Evolutionary conservation across 2,329 filamentous ascomycete genomes (phyloP).

Genomic region (Aspergillus quadricinctus): DNA sequence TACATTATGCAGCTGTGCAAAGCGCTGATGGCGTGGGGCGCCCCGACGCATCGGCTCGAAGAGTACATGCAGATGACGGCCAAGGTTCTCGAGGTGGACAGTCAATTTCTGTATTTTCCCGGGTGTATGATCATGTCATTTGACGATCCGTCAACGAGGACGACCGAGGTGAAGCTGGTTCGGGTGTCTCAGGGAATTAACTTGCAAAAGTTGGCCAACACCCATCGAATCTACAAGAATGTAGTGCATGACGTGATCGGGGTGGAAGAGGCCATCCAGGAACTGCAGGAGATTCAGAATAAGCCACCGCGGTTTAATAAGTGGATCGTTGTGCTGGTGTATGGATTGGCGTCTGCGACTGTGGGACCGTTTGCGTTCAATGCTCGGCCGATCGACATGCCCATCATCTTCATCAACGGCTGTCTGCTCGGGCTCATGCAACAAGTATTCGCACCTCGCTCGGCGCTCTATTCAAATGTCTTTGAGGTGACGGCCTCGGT

Average conservation of each 20-base stretch:
- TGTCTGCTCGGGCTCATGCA: constrained; percentile 70
- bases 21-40: constrained; percentile 84
- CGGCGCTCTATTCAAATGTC: constrained; percentile 62
- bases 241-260: constrained; percentile 45
- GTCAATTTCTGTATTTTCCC: constrained; percentile 84
- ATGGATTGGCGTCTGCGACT: constrained; percentile 69
- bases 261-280: constrained; percentile 42
- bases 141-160: constrained; percentile 49
- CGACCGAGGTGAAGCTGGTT: constrained; percentile 45
- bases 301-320: constrained; percentile 52
- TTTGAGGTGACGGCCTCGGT: constrained; percentile 62
- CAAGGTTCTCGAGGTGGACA: constrained; percentile 81
- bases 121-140: constrained; percentile 95
- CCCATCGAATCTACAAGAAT: constrained; percentile 46
- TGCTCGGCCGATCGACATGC: constrained; percentile 71
- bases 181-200: constrained; percentile 41
- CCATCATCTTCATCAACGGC: constrained; percentile 71
- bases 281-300: constrained; percentile 53
- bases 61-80: constrained; percentile 88
- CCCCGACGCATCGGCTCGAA: constrained; percentile 85
- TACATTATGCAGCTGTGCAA: constrained; percentile 82
- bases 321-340: constrained; percentile 58
- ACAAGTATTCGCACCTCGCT: constrained; percentile 68
- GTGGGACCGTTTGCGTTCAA: constrained; percentile 79
- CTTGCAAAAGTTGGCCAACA: constrained; percentile 40